Conservation (phyloP, 2,329 filamentous ascomycete species). For the Fusarium sp. region DNA sequence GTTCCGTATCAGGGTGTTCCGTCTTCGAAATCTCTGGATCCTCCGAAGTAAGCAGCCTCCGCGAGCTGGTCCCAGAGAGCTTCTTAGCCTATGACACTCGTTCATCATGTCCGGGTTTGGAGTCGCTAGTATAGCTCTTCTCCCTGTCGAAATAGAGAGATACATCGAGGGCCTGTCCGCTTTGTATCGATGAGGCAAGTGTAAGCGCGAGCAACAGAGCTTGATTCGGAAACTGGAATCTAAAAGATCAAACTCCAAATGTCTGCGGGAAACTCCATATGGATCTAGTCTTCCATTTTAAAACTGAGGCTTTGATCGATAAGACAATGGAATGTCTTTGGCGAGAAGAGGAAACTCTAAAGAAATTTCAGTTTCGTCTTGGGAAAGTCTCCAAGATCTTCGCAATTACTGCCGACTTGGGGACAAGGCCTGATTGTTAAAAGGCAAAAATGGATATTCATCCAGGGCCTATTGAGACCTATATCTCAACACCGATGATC, state of each 20-base stretch:
- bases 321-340: conserved; percentile 5
- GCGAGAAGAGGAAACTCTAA: background rate
- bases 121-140: background rate
- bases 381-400: conserved; percentile 10
- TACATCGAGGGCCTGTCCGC: background rate
- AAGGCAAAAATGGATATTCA: too few species aligned
- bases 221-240: conserved; percentile 18
- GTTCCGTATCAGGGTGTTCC: background rate
- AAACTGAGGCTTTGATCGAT: conserved; percentile 2
- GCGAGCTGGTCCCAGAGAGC: too few species aligned
- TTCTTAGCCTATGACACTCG: background rate
- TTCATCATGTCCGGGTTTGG: conserved; percentile 22
- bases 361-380: conserved; percentile 1
- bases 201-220: background rate
- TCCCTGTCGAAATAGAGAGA: background rate
- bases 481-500: background rate
- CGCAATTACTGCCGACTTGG: background rate
- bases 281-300: background rate
- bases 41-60: too few species aligned
- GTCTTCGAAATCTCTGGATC: background rate
- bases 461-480: too few species aligned
- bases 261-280: conserved; percentile 20
- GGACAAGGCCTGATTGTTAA: background rate
- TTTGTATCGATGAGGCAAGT: background rate
- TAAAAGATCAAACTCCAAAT: conserved; percentile 9